Conservation (phyloP, 2,329 filamentous ascomycete genomes). For the Fusarium pseudograminearum region DNA sequence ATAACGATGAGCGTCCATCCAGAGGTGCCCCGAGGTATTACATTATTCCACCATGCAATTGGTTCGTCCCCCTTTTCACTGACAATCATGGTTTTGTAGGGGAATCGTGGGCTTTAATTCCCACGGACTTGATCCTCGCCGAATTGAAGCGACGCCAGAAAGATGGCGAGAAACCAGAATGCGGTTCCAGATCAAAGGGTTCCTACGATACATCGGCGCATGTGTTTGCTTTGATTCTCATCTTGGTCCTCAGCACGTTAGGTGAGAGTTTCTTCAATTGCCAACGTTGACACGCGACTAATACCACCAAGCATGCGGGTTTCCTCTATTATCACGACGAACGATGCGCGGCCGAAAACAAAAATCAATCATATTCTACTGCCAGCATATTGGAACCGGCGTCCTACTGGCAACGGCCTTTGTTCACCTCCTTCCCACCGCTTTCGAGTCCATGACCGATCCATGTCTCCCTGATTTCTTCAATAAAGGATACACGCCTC, state of each 20-base stretch:
- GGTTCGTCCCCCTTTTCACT: slow-evolving; percentile 36
- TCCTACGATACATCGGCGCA: slow-evolving; percentile 75
- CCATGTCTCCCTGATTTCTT: slow-evolving; percentile 83
- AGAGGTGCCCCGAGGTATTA: slow-evolving; percentile 41
- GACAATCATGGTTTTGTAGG: slow-evolving; percentile 41
- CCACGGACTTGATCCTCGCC: slow-evolving; percentile 64
- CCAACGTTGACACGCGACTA: background rate
- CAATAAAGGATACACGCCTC: slow-evolving; percentile 80
- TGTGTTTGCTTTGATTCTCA: slow-evolving; percentile 75
- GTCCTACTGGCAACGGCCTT: slow-evolving; percentile 90
- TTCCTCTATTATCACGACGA: slow-evolving; percentile 73
- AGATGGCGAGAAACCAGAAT: slow-evolving; percentile 60
- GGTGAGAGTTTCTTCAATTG: slow-evolving; percentile 53
- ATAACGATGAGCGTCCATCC: slow-evolving; percentile 36
- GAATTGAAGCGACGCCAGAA: slow-evolving; percentile 64
- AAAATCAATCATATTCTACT: slow-evolving; percentile 71
- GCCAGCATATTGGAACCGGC: slow-evolving; percentile 83
- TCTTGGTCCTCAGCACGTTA: slow-evolving; percentile 70
- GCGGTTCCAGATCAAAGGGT: slow-evolving; percentile 65
- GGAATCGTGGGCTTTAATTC: slow-evolving; percentile 60
- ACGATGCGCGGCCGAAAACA: slow-evolving; percentile 69
- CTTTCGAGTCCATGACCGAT: slow-evolving; percentile 74
- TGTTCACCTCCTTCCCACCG: slow-evolving; percentile 78
- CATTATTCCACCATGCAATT: background rate
- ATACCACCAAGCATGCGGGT: slow-evolving; percentile 66